Evolutionary conservation across 768 basidiomycete genomes (phyloP).

Genomic region (Chiua virens): DNA sequence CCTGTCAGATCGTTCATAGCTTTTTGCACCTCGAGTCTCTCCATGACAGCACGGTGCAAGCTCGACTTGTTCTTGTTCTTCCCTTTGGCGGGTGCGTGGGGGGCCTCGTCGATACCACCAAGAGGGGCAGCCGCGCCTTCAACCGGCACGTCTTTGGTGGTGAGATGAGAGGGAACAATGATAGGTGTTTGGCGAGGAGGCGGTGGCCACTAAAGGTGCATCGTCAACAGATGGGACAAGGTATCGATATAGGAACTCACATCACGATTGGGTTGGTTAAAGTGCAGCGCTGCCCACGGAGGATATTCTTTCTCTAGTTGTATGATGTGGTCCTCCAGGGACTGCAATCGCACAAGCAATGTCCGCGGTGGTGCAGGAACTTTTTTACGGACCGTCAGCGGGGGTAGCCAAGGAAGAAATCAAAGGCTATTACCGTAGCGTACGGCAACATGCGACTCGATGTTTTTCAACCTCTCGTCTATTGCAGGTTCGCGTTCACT

Average conservation of each 20-base stretch:
- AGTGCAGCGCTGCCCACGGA: slow-evolving; percentile 87
- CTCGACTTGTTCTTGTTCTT: slow-evolving; percentile 55
- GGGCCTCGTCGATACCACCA: slow-evolving; percentile 12
- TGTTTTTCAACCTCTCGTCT: slow-evolving; percentile 60
- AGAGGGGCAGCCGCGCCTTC: slow-evolving; percentile 10
- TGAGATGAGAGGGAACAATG: slow-evolving; percentile 71
- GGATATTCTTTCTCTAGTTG: slow-evolving; percentile 80
- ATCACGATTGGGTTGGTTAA: slow-evolving; percentile 79
- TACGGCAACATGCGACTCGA: slow-evolving; percentile 72
- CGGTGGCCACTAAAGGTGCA: slow-evolving; percentile 67
- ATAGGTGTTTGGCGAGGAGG: slow-evolving; percentile 77
- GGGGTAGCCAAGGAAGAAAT: neutral
- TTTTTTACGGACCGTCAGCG: slow-evolving; percentile 29
- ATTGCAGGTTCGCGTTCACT: slow-evolving; percentile 57
- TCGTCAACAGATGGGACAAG: neutral
- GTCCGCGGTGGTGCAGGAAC: slow-evolving; percentile 72
- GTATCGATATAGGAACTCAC: slow-evolving; percentile 44
- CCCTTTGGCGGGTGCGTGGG: slow-evolving; percentile 16
- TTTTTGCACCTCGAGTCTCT: slow-evolving; percentile 70
- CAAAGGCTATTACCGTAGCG: slow-evolving; percentile 58
- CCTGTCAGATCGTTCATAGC: slow-evolving; percentile 56
- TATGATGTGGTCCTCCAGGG: slow-evolving; percentile 75
- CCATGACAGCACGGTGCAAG: slow-evolving; percentile 72
- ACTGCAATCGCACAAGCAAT: slow-evolving; percentile 62
- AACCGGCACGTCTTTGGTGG: slow-evolving; percentile 29